Evolutionary conservation across 345 rosid genomes (phyloP).

Genomic region (Brassica rapa): DNA sequence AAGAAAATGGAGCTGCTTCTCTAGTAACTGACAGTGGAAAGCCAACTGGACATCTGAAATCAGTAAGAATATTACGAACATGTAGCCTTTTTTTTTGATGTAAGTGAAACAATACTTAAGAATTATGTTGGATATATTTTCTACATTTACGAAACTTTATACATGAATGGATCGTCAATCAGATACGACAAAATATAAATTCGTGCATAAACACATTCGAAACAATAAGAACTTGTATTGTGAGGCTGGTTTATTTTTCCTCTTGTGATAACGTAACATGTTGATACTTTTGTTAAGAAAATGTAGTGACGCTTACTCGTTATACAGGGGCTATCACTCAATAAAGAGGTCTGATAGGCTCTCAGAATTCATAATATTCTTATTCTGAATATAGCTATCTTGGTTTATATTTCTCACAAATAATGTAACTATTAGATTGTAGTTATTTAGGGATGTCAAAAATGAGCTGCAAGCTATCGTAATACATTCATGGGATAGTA

Average conservation of each 20-base stretch:
- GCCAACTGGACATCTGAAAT: slow-evolving; percentile 4
- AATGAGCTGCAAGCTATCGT: not conserved
- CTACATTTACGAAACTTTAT: not conserved
- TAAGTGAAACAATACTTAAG: not conserved
- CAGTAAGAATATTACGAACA: not conserved
- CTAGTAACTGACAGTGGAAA: not conserved
- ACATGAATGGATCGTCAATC: not conserved
- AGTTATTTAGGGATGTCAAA: not conserved
- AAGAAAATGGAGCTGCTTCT: not conserved
- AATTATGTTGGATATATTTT: not conserved
- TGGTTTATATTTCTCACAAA: not conserved
- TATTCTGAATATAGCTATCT: not conserved
- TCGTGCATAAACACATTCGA: not conserved
- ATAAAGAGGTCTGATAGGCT: not conserved
- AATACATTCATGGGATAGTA: not conserved
- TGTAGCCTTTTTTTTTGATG: not conserved
- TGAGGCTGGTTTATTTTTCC: not conserved
- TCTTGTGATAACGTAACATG: too few species aligned
- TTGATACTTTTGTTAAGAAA: not conserved
- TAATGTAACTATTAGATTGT: not conserved
- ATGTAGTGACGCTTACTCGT: too few species aligned
- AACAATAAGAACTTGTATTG: not conserved
- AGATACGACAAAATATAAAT: not conserved
- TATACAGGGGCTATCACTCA: not conserved
- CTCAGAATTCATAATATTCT: not conserved